Evolutionary conservation across 2,329 filamentous ascomycete genomes (phyloP).

Genomic region (Fusarium drepaniforme): DNA sequence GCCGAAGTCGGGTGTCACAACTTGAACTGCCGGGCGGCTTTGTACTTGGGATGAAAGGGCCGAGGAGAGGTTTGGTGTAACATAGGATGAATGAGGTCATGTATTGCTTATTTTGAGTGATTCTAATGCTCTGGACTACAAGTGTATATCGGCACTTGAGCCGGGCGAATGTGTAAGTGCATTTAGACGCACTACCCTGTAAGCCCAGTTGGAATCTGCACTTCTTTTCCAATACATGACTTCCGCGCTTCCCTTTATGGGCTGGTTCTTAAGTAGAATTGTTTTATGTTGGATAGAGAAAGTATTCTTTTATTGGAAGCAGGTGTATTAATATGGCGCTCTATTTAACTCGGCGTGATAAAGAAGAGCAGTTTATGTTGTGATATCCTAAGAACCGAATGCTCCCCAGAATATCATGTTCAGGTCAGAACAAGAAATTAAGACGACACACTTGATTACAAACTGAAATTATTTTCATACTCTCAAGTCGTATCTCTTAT

Average conservation of each 20-base stretch:
- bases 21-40: neutral
- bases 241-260: neutral
- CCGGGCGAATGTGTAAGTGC: neutral
- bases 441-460: too few species aligned
- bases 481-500: neutral
- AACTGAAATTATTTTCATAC: too few species aligned
- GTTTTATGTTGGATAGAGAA: neutral
- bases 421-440: too few species aligned
- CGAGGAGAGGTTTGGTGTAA: neutral
- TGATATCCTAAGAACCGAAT: too few species aligned
- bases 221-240: neutral
- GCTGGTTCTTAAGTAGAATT: neutral
- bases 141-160: neutral
- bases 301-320: neutral
- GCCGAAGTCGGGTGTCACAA: neutral
- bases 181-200: neutral
- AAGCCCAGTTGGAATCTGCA: neutral
- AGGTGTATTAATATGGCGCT: too few species aligned
- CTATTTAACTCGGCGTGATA: too few species aligned
- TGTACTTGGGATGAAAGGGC: neutral
- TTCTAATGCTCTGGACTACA: neutral
- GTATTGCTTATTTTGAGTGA: neutral
- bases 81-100: neutral
- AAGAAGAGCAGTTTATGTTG: too few species aligned
- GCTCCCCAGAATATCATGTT: too few species aligned